Conservation (phyloP, 148 eudicot species). For the Talinum fruticosum region DNA sequence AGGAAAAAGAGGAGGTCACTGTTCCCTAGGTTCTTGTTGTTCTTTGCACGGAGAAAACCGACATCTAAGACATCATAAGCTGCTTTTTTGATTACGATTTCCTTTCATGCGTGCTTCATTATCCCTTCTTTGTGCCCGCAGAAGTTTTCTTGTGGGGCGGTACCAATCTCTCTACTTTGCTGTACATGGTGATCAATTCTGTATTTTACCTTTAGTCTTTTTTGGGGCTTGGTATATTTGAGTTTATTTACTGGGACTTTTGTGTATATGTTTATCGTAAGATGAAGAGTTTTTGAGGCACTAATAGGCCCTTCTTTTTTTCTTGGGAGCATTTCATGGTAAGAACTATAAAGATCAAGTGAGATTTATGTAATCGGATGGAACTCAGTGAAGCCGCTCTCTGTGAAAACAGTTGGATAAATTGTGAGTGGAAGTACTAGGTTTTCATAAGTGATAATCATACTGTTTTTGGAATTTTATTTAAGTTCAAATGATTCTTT, state of each 20-base stretch:
- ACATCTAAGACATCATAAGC: conserved; percentile 32
- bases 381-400: background rate
- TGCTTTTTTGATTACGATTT: background rate
- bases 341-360: background rate
- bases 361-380: background rate
- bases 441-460: background rate
- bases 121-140: background rate
- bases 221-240: conserved; percentile 16
- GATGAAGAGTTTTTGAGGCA: conserved; percentile 9
- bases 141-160: conserved; percentile 1
- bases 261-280: conserved; percentile 22
- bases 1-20: conserved; percentile 37
- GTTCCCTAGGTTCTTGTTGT: conserved; percentile 41
- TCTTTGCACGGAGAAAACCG: conserved; percentile 35
- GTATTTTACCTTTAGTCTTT: conserved; percentile 9
- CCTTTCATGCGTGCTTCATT: background rate
- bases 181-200: conserved; percentile 23
- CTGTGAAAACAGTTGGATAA: background rate
- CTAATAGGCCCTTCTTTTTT: background rate
- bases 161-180: background rate
- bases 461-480: background rate
- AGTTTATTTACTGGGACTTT: conserved; percentile 9
- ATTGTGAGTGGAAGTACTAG: background rate
- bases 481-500: background rate
- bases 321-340: conserved; percentile 24